phyloP scores from a whole-genome alignment of 306 rosid genomes.

The Vicia faba region DNA sequence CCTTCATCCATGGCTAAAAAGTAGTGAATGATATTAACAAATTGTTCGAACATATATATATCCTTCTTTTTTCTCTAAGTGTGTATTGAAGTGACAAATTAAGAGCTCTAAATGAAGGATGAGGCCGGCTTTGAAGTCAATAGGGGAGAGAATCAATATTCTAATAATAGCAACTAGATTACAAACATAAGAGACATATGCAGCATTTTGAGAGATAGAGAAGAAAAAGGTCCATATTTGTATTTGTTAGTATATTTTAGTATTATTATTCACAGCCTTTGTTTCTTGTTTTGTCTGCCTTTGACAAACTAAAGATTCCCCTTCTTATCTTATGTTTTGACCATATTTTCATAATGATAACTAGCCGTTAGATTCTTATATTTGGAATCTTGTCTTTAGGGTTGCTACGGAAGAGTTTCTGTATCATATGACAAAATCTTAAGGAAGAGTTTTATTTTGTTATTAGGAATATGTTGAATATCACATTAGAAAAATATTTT shows the following conservation, averaged over 20 bases:
- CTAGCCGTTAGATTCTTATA: neutral
- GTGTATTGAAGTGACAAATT: neutral
- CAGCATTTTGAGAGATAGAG: constrained; percentile 3
- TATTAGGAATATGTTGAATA: neutral
- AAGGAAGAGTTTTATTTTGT: neutral
- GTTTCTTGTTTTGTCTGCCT: constrained; percentile 14
- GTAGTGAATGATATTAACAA: neutral
- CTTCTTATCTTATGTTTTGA: neutral
- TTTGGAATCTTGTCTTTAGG: neutral
- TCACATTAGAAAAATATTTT: neutral
- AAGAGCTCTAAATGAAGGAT: constrained; percentile 33
- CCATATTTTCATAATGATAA: neutral
- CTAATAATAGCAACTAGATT: neutral
- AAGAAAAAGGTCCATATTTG: constrained; percentile 1
- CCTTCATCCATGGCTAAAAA: constrained; percentile 45
- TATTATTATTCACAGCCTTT: constrained; percentile 13
- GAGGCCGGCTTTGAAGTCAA: constrained; percentile 57
- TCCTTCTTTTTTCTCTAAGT: neutral
- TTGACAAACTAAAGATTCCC: neutral
- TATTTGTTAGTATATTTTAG: neutral
- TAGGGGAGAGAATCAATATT: neutral
- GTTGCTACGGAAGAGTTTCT: too few relatives aligned
- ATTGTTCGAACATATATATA: neutral
- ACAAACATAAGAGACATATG: constrained; percentile 23
- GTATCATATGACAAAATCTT: too few relatives aligned